Evolutionary conservation across 2,329 filamentous ascomycete species (phyloP).

Genomic region (Myrmaecium sp.): DNA sequence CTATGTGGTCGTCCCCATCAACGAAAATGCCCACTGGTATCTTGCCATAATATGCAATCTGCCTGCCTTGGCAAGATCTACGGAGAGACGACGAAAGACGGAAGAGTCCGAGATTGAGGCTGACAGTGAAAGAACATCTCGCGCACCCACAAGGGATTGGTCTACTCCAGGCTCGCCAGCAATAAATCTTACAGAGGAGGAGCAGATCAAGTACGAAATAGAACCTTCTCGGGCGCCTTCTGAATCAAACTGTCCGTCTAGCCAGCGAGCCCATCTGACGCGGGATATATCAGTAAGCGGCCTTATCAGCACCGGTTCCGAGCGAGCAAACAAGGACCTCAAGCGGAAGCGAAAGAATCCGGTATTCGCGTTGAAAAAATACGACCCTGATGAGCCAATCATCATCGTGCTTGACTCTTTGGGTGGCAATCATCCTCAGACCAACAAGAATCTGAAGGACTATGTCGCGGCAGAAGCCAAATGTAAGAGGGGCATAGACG

Average conservation of each 20-base stretch:
- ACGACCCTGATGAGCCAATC: slow-evolving; percentile 31
- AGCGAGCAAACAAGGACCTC: slow-evolving; percentile 6
- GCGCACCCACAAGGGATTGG: background rate
- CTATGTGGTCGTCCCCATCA: slow-evolving; percentile 83
- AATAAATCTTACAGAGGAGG: too few species aligned
- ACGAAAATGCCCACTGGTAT: slow-evolving; percentile 82
- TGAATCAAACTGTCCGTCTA: too few species aligned
- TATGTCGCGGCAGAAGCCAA: slow-evolving; percentile 62
- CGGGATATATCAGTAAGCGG: too few species aligned
- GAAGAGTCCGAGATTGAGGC: too few species aligned
- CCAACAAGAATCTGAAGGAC: slow-evolving; percentile 52
- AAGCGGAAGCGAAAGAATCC: slow-evolving; percentile 10
- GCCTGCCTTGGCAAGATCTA: too few species aligned
- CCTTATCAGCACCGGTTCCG: too few species aligned
- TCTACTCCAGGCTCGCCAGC: too few species aligned
- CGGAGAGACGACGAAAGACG: too few species aligned
- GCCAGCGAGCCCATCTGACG: too few species aligned
- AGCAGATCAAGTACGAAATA: too few species aligned
- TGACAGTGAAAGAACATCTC: too few species aligned
- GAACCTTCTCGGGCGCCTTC: too few species aligned
- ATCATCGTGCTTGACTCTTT: slow-evolving; percentile 86
- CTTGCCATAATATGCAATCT: slow-evolving; percentile 89
- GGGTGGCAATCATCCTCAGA: slow-evolving; percentile 40
- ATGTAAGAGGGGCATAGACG: slow-evolving; percentile 37
- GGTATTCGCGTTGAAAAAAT: slow-evolving; percentile 11